A percentile compares a stretch with the other conserved stretches of the same genome.
Evolutionary conservation across 2,329 filamentous ascomycete species (phyloP).

Genomic region (Neocucurbitaria cava): DNA sequence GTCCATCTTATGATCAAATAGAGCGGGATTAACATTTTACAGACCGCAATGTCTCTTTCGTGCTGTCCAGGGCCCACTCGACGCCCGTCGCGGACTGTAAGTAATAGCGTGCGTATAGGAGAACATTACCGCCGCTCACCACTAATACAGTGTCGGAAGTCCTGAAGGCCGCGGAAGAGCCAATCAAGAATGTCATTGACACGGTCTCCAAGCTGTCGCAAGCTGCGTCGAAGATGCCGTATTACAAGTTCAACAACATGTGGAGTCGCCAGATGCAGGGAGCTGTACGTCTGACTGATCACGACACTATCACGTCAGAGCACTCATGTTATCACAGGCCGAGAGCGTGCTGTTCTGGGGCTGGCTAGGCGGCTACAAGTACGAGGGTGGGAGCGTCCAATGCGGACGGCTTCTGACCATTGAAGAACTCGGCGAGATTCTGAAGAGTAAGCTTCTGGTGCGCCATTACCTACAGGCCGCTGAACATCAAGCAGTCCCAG

Average conservation of each 20-base stretch:
- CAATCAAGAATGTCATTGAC: constrained; percentile 74
- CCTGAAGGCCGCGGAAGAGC: constrained; percentile 71
- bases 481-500: constrained; percentile 69
- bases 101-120: constrained; percentile 37
- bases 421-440: constrained; percentile 81
- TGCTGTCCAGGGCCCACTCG: constrained; percentile 88
- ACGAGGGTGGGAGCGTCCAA: constrained; percentile 59
- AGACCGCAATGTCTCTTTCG: constrained; percentile 79
- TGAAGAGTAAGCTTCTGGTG: constrained; percentile 66
- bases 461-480: not conserved
- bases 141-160: constrained; percentile 68
- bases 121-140: constrained; percentile 11
- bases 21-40: constrained; percentile 10
- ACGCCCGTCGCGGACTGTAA: constrained; percentile 72
- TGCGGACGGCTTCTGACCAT: constrained; percentile 77
- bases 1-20: not conserved
- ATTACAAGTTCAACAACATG: constrained; percentile 95
- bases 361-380: constrained; percentile 79
- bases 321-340: constrained; percentile 49
- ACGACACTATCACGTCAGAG: not conserved
- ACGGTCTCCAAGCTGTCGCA: constrained; percentile 73
- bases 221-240: constrained; percentile 84
- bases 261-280: constrained; percentile 88
- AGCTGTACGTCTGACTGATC: constrained; percentile 59
- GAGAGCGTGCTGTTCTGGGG: constrained; percentile 68